Base-by-base conservation (phyloP, 2,329 filamentous ascomycete genomes). In the Trichoderma brevicompactum region DNA sequence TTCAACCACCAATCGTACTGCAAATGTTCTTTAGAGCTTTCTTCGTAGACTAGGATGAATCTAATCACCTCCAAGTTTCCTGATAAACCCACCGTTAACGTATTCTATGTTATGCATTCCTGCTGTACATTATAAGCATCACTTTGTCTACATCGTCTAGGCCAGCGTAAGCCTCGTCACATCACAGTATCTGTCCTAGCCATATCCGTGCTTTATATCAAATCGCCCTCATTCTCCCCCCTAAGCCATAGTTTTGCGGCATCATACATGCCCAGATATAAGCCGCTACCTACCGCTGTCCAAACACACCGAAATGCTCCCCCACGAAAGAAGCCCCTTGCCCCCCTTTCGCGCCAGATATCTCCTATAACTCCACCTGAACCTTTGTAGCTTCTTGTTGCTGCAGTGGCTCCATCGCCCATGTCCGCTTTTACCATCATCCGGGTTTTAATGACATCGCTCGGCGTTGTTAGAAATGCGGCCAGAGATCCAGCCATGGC, bases 231-330 rank as follows among this genome's bases (percentile, higher is more conserved):
- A 48, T 7, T 9, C n/a, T 17, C 41, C 23, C 50, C 38, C 8
- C 34, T 49, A 7, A 89, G 75, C 81, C 86, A 92, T 44, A 85
- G 80, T 73, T 92, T 88, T 9, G 91, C 89, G 69, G 88, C 89
- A 76, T 97, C 93, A 77, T 97, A 97, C 49, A 91, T 89, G 28
- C 92, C 92, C 48, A 97, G 79, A 80, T 97, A 97, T 64, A 97
- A 78, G 3, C 92, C 92, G 74, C 90, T 90, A 0, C 92, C 92
- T 5, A 96, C 69, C 62, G 92, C 89, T 13, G 93, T 95, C 93
- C 93, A 97, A 1, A 85, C 85, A 8, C 85, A 87, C 66, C 94
- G 85, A 69, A 97, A 79, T 40, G 85, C 79, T 2, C 88, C 92
- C 7, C 94, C 94, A 40, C 90, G 83, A 76, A 95, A 96, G 43